phyloP scores from a whole-genome alignment of 2,329 filamentous ascomycete species.

The Claviceps purpurea region DNA sequence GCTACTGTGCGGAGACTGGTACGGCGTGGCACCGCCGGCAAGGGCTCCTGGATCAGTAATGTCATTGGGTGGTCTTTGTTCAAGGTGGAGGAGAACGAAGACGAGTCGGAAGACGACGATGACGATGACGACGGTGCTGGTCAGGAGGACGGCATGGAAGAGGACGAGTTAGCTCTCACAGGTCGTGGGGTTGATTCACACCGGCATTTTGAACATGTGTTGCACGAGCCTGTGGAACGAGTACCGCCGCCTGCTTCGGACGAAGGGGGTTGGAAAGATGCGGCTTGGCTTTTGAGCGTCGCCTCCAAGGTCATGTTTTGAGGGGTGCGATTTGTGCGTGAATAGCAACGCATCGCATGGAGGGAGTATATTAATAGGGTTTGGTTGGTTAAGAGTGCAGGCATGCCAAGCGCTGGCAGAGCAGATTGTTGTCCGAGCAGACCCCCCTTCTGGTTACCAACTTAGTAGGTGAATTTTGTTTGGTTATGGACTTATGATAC shows the following conservation, averaged over 20 bases:
- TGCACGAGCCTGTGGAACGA: slow-evolving; percentile 27
- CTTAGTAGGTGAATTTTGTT: too few species aligned
- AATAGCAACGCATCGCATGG: too few species aligned
- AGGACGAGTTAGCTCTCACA: slow-evolving; percentile 15
- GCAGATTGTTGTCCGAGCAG: too few species aligned
- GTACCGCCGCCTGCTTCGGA: slow-evolving; percentile 37
- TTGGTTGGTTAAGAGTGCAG: too few species aligned
- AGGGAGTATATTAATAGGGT: too few species aligned
- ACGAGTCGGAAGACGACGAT: slow-evolving; percentile 32
- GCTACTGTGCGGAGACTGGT: slow-evolving; percentile 44
- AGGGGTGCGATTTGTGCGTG: slow-evolving; percentile 3
- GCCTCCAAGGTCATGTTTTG: slow-evolving; percentile 48
- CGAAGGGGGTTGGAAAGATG: slow-evolving; percentile 51
- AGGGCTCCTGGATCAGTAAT: slow-evolving; percentile 45
- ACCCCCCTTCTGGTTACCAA: too few species aligned
- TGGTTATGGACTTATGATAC: too few species aligned
- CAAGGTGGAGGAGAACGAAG: slow-evolving; percentile 46
- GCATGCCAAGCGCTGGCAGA: too few species aligned
- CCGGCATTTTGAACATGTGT: slow-evolving; percentile 27
- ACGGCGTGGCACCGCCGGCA: slow-evolving; percentile 34
- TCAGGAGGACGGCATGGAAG: slow-evolving; percentile 13
- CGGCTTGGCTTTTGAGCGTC: slow-evolving; percentile 53
- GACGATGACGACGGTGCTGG: slow-evolving; percentile 15
- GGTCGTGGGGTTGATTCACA: slow-evolving; percentile 21
- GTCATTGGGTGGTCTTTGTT: slow-evolving; percentile 49